Percentiles rank a stretch among this genome's conserved stretches.
These are phyloP conservation scores for Samsoniella hepiali DNA, from an alignment of 2,329 filamentous ascomycete species.

Conservation along the genomic window DNA sequence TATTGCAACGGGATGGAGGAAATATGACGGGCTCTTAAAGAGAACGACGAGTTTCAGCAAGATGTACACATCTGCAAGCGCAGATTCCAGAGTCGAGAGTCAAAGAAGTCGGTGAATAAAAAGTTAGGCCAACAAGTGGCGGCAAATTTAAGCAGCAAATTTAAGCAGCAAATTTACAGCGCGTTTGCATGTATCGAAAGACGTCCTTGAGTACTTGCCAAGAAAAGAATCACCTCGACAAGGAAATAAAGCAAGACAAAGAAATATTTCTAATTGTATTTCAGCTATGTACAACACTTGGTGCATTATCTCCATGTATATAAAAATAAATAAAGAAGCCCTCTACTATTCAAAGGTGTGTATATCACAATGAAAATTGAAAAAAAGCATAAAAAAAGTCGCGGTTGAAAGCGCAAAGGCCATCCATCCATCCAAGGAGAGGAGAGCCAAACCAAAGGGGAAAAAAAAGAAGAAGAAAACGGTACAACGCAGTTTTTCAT, in stretches of 20 bases:
- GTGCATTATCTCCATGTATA: background rate
- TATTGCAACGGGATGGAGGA: background rate
- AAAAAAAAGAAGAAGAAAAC: background rate
- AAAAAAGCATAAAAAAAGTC: background rate
- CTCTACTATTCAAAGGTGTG: background rate
- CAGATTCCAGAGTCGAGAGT: too few species aligned
- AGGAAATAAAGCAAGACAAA: background rate
- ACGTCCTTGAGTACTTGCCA: background rate
- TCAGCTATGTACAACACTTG: background rate
- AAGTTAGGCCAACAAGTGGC: background rate
- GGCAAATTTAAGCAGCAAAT: background rate
- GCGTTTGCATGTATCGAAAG: too few species aligned
- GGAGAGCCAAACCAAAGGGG: too few species aligned
- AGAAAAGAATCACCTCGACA: background rate
- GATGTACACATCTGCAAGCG: background rate
- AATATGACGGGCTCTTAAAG: background rate
- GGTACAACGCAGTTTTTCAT: background rate
- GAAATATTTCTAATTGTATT: background rate
- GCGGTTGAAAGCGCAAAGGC: background rate
- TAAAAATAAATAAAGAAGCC: background rate
- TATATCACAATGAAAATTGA: conserved; percentile 1
- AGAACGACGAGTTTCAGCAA: too few species aligned
- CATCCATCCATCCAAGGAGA: too few species aligned
- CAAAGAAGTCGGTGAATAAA: background rate
- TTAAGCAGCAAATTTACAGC: background rate